phyloP scores from a whole-genome alignment of 345 rosid genomes.

The Bruguiera gymnorhiza region DNA sequence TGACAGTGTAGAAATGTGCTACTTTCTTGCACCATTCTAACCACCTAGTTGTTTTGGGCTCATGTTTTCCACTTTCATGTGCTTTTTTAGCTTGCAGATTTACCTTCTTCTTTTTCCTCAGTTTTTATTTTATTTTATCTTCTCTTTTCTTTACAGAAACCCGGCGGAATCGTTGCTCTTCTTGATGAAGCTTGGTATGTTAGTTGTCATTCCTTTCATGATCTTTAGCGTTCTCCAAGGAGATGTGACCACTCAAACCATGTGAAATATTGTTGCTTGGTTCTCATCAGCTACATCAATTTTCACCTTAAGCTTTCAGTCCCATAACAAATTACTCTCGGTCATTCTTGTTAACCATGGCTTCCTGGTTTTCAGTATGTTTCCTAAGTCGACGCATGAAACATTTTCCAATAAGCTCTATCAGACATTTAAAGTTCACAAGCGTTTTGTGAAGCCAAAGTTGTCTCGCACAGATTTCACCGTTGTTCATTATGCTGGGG shows the following conservation, averaged over 20 bases:
- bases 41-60: background rate
- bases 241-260: background rate
- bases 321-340: constrained; percentile 9
- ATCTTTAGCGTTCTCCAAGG: no score
- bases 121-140: background rate
- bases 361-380: constrained; percentile 66
- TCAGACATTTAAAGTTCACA: constrained; percentile 82
- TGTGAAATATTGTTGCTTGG: background rate
- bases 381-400: constrained; percentile 98
- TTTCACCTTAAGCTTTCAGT: constrained; percentile 5
- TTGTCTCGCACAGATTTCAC: constrained; percentile 93
- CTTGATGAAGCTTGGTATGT: constrained; percentile 90
- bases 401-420: constrained; percentile 91
- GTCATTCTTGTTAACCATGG: constrained; percentile 12
- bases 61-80: background rate
- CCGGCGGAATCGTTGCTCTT: constrained; percentile 78
- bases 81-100: background rate
- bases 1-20: background rate
- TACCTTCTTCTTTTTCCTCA: background rate
- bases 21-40: background rate
- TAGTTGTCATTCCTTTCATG: constrained; percentile 7
- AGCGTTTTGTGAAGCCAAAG: constrained; percentile 95
- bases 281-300: background rate
- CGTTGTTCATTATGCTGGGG: constrained; percentile 93
- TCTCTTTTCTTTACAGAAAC: constrained; percentile 48